A percentile compares a stretch with the other conserved stretches of the same genome.
phyloP scores from a whole-genome alignment of 768 basidiomycete genomes.

The Pleurotus platypus region DNA sequence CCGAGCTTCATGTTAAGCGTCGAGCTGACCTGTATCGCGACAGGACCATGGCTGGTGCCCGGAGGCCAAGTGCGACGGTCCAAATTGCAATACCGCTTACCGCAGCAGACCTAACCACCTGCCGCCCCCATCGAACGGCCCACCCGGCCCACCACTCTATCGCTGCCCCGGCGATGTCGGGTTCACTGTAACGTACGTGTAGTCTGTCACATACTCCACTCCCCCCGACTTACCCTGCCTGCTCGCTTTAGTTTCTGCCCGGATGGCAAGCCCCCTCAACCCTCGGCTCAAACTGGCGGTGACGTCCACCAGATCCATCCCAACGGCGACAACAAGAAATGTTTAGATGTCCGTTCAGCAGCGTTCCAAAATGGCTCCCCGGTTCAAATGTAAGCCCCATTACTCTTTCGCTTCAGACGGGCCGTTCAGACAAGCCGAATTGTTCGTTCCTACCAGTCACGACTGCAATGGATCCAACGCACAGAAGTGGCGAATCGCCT shows the following conservation, averaged over 20 bases:
- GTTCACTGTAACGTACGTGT: conserved; percentile 3
- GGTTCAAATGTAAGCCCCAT: conserved; percentile 1
- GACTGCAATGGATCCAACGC: conserved; percentile 4
- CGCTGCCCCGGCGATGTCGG: conserved; percentile 5
- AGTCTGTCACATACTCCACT: not conserved
- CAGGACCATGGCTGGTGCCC: conserved; percentile 3
- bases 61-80: not conserved
- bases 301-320: conserved; percentile 5
- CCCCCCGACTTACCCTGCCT: not conserved
- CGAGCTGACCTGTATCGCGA: not conserved
- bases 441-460: not conserved
- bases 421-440: no score
- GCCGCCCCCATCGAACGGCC: not conserved
- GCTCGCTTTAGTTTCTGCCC: conserved; percentile 4
- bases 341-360: not conserved
- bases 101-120: conserved; percentile 1
- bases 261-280: not conserved
- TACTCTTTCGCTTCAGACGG: no score
- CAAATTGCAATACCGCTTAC: not conserved
- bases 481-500: conserved; percentile 2
- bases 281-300: not conserved
- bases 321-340: conserved; percentile 5
- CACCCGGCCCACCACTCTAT: not conserved
- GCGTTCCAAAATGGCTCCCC: not conserved
- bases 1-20: not conserved